phyloP scores from a whole-genome alignment of 345 rosid species.

The Leavenworthia alabamica region DNA sequence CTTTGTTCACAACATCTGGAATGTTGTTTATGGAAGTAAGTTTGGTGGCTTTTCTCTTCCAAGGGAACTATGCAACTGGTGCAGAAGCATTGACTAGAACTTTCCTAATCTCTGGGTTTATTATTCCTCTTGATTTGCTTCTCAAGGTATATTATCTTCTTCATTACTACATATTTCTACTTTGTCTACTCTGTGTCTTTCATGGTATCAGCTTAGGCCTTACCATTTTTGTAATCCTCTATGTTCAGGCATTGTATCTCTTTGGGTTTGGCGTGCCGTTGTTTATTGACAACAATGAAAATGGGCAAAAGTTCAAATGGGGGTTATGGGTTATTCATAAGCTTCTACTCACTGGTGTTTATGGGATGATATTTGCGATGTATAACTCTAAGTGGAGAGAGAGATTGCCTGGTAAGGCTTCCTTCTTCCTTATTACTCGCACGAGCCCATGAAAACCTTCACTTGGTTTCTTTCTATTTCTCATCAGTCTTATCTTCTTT shows the following conservation, averaged over 20 bases:
- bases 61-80: conserved; percentile 83
- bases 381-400: conserved; percentile 87
- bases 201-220: neutral
- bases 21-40: conserved; percentile 94
- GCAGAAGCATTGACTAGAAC: conserved; percentile 68
- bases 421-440: neutral
- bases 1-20: conserved; percentile 77
- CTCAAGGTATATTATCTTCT: conserved; percentile 62
- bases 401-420: conserved; percentile 59
- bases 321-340: conserved; percentile 72
- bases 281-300: conserved; percentile 54
- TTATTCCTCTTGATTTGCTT: conserved; percentile 71
- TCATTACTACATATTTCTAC: neutral
- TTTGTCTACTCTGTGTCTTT: neutral
- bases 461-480: neutral
- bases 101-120: conserved; percentile 63
- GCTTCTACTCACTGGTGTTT: conserved; percentile 68
- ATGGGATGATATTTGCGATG: conserved; percentile 62
- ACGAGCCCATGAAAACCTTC: neutral
- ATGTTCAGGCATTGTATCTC: conserved; percentile 59
- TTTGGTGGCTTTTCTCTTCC: conserved; percentile 83
- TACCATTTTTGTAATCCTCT: neutral
- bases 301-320: conserved; percentile 58
- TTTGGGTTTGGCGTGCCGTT: conserved; percentile 74
- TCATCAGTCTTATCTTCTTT: conserved; percentile 12